Conservation (phyloP, 2,329 filamentous ascomycete species). For the Fusarium heterosporum region DNA sequence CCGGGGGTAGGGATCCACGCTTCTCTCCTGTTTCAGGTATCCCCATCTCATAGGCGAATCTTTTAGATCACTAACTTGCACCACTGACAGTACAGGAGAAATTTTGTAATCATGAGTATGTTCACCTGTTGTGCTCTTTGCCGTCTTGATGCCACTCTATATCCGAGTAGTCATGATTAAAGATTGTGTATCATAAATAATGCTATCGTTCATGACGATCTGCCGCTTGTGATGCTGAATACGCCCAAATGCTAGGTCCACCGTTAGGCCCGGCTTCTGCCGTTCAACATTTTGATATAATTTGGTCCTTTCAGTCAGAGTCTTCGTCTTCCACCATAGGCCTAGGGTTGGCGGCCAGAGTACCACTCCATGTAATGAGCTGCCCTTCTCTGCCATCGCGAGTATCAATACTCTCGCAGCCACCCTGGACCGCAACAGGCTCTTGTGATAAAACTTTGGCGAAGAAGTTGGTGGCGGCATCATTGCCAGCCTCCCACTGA, state of each 20-base stretch:
- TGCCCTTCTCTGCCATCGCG: constrained; percentile 28
- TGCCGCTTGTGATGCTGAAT: constrained; percentile 15
- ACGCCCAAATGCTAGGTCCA: neutral
- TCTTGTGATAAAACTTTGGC: constrained; percentile 32
- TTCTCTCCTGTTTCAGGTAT: neutral
- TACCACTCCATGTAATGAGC: constrained; percentile 21
- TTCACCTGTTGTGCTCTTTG: neutral
- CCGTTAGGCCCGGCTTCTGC: neutral
- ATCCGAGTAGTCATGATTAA: neutral
- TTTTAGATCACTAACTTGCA: neutral
- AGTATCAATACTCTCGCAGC: constrained; percentile 29
- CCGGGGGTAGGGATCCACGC: neutral
- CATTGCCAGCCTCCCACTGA: constrained; percentile 28
- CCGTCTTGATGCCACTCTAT: neutral
- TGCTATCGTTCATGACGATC: neutral
- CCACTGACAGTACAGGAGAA: neutral
- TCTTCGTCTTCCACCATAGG: constrained; percentile 13
- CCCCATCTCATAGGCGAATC: neutral
- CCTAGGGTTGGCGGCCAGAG: constrained; percentile 12
- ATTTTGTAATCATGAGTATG: neutral
- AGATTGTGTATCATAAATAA: constrained; percentile 2
- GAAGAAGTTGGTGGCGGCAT: constrained; percentile 24
- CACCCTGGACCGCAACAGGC: constrained; percentile 18
- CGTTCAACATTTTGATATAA: neutral
- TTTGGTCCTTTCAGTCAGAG: constrained; percentile 6